Evolutionary conservation across 208 protist species (phyloP).

Genomic region (Leishmania mexicana): DNA sequence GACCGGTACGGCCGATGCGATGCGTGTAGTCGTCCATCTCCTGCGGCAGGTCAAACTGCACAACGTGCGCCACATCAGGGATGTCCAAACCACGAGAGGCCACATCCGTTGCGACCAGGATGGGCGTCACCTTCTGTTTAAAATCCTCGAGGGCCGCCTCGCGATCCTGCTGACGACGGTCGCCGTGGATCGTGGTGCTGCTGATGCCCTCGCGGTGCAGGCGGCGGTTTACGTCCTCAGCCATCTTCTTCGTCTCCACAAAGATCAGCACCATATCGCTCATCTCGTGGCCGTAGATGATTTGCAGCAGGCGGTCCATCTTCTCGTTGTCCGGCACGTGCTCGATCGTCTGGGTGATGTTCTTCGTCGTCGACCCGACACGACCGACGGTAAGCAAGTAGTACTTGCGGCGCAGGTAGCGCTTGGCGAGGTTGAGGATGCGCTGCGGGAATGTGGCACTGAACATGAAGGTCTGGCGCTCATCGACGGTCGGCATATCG

Average conservation of each 20-base stretch:
- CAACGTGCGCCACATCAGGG: slow-evolving; percentile 95
- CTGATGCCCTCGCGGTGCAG: slow-evolving; percentile 90
- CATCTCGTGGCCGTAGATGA: slow-evolving; percentile 75
- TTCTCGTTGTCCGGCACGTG: slow-evolving; percentile 70
- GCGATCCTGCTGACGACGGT: slow-evolving; percentile 90
- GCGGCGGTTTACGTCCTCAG: slow-evolving; percentile 86
- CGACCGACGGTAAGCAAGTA: slow-evolving; percentile 97
- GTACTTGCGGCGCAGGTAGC: slow-evolving; percentile 97
- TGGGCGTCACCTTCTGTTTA: slow-evolving; percentile 77
- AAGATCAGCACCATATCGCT: slow-evolving; percentile 94
- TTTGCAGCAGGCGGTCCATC: slow-evolving; percentile 75
- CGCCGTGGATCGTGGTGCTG: slow-evolving; percentile 94
- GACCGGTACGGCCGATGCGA: slow-evolving; percentile 99
- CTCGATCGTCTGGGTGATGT: slow-evolving; percentile 95
- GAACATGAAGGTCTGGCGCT: slow-evolving; percentile 99
- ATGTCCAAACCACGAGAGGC: slow-evolving; percentile 98
- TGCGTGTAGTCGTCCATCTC: slow-evolving; percentile 99
- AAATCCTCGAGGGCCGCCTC: slow-evolving; percentile 91
- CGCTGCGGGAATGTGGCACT: slow-evolving; percentile 98
- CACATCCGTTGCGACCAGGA: slow-evolving; percentile 98
- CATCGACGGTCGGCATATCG: slow-evolving; percentile 91
- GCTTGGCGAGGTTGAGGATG: slow-evolving; percentile 97
- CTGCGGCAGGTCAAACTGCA: slow-evolving; percentile 97
- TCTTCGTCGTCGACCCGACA: slow-evolving; percentile 97
- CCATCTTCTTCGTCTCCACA: slow-evolving; percentile 98